A percentile compares a stretch with the other conserved stretches of the same genome.
Conservation (phyloP, 2,329 filamentous ascomycete species). For the Colletotrichum simmondsii region DNA sequence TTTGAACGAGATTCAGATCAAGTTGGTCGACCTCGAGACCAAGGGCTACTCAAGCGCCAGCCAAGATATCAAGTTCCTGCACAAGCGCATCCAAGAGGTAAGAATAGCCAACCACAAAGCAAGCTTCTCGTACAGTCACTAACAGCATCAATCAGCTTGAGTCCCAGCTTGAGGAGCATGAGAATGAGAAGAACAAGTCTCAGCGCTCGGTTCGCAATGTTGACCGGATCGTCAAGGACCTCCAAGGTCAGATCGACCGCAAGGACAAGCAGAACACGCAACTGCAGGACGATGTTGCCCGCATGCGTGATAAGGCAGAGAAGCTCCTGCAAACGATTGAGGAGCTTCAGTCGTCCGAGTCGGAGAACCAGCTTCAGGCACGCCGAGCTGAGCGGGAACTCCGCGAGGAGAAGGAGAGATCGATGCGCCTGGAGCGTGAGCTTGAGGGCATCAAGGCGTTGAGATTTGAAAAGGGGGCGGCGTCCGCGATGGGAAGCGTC, state of each 20-base stretch:
- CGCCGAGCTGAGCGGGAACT: conserved; percentile 91
- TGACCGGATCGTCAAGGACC: conserved; percentile 92
- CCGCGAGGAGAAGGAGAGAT: conserved; percentile 87
- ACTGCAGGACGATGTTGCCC: conserved; percentile 83
- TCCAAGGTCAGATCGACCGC: conserved; percentile 91
- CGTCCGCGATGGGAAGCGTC: conserved; percentile 45
- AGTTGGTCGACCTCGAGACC: conserved; percentile 92
- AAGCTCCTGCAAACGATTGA: conserved; percentile 92
- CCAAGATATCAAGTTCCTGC: conserved; percentile 93
- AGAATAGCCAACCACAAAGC: conserved; percentile 44
- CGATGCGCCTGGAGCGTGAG: conserved; percentile 85
- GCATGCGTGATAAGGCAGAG: conserved; percentile 90
- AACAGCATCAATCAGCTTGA: conserved; percentile 74
- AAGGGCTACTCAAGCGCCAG: conserved; percentile 96
- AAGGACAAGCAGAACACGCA: conserved; percentile 88
- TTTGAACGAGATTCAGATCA: conserved; percentile 89
- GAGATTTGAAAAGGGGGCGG: conserved; percentile 68
- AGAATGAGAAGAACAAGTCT: conserved; percentile 81
- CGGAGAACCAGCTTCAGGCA: conserved; percentile 80
- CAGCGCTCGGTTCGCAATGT: conserved; percentile 91
- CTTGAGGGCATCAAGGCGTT: conserved; percentile 86
- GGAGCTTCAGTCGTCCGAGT: conserved; percentile 90
- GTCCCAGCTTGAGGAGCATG: conserved; percentile 84
- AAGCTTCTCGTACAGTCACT: conserved; percentile 34
- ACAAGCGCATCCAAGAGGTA: conserved; percentile 95